These are phyloP conservation scores for Bruguiera gymnorhiza DNA, from an alignment of 345 rosid species.

Conservation along the genomic window DNA sequence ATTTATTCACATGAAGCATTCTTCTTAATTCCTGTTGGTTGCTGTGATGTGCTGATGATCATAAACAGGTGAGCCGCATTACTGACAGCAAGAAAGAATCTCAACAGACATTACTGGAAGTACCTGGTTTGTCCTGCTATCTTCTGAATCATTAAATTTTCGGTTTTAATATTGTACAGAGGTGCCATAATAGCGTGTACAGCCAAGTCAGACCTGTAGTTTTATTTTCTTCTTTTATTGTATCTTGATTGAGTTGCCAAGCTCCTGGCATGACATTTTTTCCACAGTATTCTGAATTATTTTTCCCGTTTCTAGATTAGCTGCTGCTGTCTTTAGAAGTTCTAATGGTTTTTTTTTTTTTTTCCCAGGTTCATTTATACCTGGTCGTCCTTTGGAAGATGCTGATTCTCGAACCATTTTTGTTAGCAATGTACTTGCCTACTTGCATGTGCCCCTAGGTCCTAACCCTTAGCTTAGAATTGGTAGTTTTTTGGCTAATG, in stretches of 20 bases:
- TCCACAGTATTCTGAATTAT: background rate
- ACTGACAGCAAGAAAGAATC: constrained; percentile 33
- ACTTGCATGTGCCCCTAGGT: background rate
- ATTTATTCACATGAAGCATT: background rate
- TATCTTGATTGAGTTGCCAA: too few species aligned
- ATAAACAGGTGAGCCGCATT: constrained; percentile 49
- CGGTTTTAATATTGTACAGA: background rate
- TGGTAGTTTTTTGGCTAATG: constrained; percentile 11
- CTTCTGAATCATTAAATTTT: background rate
- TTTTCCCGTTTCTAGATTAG: background rate
- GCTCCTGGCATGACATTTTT: too few species aligned
- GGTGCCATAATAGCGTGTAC: background rate
- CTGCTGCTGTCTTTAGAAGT: background rate
- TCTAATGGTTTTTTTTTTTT: constrained; percentile 6
- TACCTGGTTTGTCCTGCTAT: constrained; percentile 52
- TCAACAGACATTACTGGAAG: constrained; percentile 37
- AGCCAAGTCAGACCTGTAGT: constrained; percentile 49
- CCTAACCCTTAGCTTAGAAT: background rate
- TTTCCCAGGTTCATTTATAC: constrained; percentile 46
- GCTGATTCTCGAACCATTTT: constrained; percentile 84
- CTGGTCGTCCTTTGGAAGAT: constrained; percentile 68
- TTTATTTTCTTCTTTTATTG: constrained; percentile 52
- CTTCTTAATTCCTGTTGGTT: constrained; percentile 1
- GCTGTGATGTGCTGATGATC: constrained; percentile 7
- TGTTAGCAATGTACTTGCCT: constrained; percentile 69